phyloP scores from a whole-genome alignment of 768 basidiomycete genomes.

The Termitomyces sp. region DNA sequence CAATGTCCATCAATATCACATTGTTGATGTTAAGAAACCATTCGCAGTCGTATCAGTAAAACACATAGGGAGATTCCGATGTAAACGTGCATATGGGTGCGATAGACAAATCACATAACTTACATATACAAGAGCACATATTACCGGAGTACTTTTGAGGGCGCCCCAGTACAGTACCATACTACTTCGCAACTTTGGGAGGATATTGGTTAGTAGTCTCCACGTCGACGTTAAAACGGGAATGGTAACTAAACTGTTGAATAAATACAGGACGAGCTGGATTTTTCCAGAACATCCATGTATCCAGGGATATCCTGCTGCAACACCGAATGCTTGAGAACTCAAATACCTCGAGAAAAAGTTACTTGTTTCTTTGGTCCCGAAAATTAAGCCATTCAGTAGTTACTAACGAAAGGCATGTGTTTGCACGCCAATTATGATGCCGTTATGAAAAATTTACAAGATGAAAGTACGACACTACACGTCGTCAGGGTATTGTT shows the following conservation, averaged over 20 bases:
- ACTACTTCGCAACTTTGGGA: background rate
- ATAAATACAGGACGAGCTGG: background rate
- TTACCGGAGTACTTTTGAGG: background rate
- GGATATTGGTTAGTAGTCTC: background rate
- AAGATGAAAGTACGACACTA: conserved; percentile 5
- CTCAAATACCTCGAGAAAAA: background rate
- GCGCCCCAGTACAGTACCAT: background rate
- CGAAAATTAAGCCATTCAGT: background rate
- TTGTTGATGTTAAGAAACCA: too few relatives aligned
- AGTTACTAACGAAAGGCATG: background rate
- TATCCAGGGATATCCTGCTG: background rate
- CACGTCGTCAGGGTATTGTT: conserved; percentile 9
- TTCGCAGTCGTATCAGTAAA: background rate
- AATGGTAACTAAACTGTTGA: background rate
- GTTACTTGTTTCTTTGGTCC: background rate
- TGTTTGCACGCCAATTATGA: background rate
- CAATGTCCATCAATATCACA: background rate
- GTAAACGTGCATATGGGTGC: background rate
- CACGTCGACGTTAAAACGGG: background rate
- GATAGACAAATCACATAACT: background rate
- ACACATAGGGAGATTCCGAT: background rate
- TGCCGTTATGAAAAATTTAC: background rate
- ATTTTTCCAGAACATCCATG: background rate
- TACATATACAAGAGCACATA: background rate
- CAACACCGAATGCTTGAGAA: background rate